Conservation (phyloP, 225 moss, liverwort and hornwort species). For the Physcomitrium patens region DNA sequence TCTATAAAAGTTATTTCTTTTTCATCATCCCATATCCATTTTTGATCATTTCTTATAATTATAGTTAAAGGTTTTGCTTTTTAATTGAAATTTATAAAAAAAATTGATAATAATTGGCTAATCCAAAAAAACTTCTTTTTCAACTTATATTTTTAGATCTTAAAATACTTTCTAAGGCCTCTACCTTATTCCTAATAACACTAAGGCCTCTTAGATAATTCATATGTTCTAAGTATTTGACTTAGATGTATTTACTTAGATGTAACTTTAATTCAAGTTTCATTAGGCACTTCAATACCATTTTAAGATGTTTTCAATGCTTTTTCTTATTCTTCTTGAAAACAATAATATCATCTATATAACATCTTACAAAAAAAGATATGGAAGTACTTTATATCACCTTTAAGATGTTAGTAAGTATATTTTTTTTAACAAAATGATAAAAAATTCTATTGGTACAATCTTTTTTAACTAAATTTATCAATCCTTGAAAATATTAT, state of each 20-base stretch:
- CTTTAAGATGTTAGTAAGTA: not conserved
- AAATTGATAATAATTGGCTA: constrained; percentile 2
- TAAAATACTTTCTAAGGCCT: not conserved
- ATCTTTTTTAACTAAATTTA: not conserved
- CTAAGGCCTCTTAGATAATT: not conserved
- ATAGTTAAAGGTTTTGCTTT: not conserved
- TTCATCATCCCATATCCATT: not conserved
- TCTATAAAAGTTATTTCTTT: not conserved
- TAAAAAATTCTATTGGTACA: constrained; percentile 14
- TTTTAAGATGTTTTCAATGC: not conserved
- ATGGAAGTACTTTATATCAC: not conserved
- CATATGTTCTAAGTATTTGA: not conserved
- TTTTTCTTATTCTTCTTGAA: not conserved
- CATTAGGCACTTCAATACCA: not conserved
- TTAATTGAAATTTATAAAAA: not conserved
- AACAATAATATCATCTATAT: constrained; percentile 15
- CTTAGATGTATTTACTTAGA: not conserved
- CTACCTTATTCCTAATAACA: not conserved
- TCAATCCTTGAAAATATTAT: constrained; percentile 11
- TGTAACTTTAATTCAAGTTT: not conserved
- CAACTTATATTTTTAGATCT: not conserved
- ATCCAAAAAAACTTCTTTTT: not conserved
- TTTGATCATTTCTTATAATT: not conserved
- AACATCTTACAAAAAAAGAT: constrained; percentile 1
- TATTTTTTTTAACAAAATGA: constrained; percentile 11